A percentile compares a stretch with the other conserved stretches of the same genome.
Conservation (phyloP, 139 green algal species). For the Chlamydomonas schloesseri region DNA sequence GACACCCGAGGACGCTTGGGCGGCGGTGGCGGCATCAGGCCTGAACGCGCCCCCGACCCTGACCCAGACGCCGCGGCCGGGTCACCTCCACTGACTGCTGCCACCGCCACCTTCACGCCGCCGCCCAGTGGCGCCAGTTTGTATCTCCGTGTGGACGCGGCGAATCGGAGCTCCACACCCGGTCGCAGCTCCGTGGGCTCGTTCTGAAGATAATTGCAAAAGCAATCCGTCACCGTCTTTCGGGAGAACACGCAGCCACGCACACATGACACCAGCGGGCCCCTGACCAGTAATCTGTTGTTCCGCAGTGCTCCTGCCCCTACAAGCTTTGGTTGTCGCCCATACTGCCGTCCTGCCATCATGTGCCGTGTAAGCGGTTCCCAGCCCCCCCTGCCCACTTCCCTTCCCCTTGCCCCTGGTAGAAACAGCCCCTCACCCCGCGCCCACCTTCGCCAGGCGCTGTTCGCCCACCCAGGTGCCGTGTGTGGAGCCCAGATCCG, state of each 20-base stretch:
- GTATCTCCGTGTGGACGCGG: constrained; percentile 52
- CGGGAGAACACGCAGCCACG: no score
- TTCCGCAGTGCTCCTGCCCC: no score
- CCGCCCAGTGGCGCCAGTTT: constrained; percentile 9
- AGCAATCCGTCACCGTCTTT: no score
- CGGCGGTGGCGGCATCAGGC: neutral
- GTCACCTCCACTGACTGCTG: neutral
- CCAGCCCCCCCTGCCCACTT: no score
- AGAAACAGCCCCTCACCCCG: no score
- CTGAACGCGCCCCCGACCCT: neutral
- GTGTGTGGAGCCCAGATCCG: constrained; percentile 59
- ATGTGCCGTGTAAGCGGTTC: no score
- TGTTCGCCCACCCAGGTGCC: constrained; percentile 48
- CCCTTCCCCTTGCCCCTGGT: no score
- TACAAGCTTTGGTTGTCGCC: no score
- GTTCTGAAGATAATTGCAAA: constrained; percentile 27
- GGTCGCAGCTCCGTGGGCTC: constrained; percentile 41
- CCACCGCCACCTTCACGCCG: neutral
- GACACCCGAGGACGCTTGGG: constrained; percentile 23
- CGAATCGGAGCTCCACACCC: constrained; percentile 48
- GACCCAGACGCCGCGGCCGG: neutral
- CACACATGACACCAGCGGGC: no score
- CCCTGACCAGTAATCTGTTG: no score
- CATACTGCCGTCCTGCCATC: no score
- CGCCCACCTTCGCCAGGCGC: constrained; percentile 45